Evolutionary conservation across 257 asterid species (phyloP).

Genomic region (Cruciata laevipes): DNA sequence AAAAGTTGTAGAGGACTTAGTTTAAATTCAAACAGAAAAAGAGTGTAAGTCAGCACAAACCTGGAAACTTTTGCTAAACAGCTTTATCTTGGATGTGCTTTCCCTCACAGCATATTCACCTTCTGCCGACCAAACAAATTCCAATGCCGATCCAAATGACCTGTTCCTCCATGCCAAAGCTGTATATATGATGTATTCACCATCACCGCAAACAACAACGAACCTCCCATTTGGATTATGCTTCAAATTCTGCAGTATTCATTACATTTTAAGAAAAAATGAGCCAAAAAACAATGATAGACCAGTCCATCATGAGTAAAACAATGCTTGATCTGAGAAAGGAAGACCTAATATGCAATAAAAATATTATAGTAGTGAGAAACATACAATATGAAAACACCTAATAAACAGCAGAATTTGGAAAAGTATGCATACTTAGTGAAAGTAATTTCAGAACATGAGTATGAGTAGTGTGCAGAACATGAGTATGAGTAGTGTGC

Average conservation of each 20-base stretch:
- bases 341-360: background rate
- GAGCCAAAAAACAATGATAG: background rate
- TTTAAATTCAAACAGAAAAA: background rate
- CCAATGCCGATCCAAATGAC: slow-evolving; percentile 94
- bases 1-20: background rate
- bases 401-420: background rate
- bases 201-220: slow-evolving; percentile 97
- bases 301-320: background rate
- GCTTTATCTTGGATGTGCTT: slow-evolving; percentile 86
- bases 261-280: slow-evolving; percentile 4
- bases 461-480: too few species aligned
- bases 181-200: slow-evolving; percentile 89
- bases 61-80: slow-evolving; percentile 72
- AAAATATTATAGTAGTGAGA: background rate
- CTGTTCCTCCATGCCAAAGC: slow-evolving; percentile 98
- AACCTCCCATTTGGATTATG: slow-evolving; percentile 98
- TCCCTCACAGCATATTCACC: slow-evolving; percentile 98
- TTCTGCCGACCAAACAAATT: slow-evolving; percentile 93
- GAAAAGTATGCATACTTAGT: background rate
- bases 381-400: background rate
- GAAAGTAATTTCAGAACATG: background rate
- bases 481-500: too few species aligned
- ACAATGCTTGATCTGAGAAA: background rate
- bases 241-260: slow-evolving; percentile 63
- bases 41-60: slow-evolving; percentile 25